Base-by-base conservation (phyloP, 768 basidiomycete genomes). In the Lactifluus rugatus region DNA sequence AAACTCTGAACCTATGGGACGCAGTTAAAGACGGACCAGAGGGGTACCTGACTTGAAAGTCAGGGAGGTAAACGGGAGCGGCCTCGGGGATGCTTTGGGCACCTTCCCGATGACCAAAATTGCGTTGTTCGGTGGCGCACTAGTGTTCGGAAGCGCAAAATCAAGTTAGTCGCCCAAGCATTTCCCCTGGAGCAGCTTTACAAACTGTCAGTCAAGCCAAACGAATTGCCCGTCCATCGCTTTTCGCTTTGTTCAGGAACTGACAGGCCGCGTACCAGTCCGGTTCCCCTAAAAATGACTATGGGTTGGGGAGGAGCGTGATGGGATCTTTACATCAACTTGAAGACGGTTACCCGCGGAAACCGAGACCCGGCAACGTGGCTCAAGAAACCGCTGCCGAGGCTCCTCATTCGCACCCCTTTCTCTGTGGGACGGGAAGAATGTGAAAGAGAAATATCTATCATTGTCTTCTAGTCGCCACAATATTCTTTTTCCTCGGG, bases 361-460 rank as follows among this genome's bases (percentile, higher is more conserved):
- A 28, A 34, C 48, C 54, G 48, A 50, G 34, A 51, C 42, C 58
- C 58, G 48, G 28, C 32, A 54, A 39, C 34, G 39, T 51, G 58
- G 58, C 54, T 39, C 36, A 23, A 48, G 48, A 54, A 42, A 23
- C 47, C 52, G 47, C 19, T 36, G 5, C 52, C 44, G 52, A 41
- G 47, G 25, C 37, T 48, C 26, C 25, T 31, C 36, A 28, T 25
- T n/a, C 45, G 14, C 41, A 19, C 26, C 26, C 48, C 48, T 31
- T 13, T 19, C 41, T n/a, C 5, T 42, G 37, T n/a, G 4, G 11
- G 25, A 16, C 10, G 10, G 11, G 45, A 46, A 36, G 34, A 10
- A 46, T n/a, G n/a, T 3, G 16, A 52, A 23, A n/a, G 34, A 26
- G 11, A 21, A 46, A 46, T 23, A 31, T 31, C 26, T 19, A 32